Conservation (phyloP, 2,329 filamentous ascomycete species). For the Nothomitra cinnamomea region DNA sequence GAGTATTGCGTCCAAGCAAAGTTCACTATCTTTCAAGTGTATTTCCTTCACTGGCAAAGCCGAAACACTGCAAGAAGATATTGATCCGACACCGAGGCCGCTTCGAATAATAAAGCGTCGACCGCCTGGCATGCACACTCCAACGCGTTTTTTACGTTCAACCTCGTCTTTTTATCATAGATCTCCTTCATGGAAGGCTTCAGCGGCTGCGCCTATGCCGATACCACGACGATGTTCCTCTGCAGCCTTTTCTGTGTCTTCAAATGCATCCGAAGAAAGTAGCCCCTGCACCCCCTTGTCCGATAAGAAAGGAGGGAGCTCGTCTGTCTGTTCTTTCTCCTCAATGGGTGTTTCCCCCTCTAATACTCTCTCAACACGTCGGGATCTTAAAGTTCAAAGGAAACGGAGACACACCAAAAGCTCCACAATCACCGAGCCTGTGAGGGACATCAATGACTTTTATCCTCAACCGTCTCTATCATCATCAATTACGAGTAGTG, state of each 20-base stretch:
- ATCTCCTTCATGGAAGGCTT: background rate
- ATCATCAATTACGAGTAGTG: background rate
- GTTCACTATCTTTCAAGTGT: background rate
- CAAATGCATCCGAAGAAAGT: background rate
- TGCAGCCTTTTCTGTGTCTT: background rate
- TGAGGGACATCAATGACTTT: slow-evolving; percentile 2
- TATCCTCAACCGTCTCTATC: background rate
- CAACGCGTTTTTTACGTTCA: background rate
- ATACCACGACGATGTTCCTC: slow-evolving; percentile 1
- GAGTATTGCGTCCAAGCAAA: background rate
- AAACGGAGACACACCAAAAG: background rate
- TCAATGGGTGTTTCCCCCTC: background rate
- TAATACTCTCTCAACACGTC: background rate
- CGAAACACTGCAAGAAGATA: background rate
- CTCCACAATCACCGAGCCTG: background rate
- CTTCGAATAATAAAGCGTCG: background rate
- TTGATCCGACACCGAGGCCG: background rate
- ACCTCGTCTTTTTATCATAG: background rate
- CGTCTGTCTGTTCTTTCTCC: background rate
- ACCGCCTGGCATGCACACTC: background rate
- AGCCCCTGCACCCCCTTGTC: background rate
- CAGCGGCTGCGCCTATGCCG: background rate
- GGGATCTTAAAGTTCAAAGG: background rate
- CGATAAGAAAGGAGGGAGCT: background rate
- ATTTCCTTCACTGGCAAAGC: background rate